Base-by-base conservation (phyloP, 2,329 filamentous ascomycete genomes). In the Colletotrichum sublineola region DNA sequence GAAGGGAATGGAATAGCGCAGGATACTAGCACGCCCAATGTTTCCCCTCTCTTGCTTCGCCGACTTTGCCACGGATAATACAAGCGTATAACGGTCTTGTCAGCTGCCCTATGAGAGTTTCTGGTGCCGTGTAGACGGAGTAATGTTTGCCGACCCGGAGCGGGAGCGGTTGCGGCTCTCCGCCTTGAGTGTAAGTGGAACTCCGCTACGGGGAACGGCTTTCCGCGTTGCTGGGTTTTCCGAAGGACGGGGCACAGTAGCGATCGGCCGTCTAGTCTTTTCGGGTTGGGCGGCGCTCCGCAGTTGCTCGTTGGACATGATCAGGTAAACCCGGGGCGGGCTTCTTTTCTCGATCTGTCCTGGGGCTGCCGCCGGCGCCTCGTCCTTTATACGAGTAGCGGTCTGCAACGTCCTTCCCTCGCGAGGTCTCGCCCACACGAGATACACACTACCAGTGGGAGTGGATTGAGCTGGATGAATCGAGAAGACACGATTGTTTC, bases 181-280 rank as follows among this genome's bases (percentile, higher is more conserved):
- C 70, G 70, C 67, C 66, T 67, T 71, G 57, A 46, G 67, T 36
- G 67, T 55, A 31, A 36, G 70, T 71, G 70, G 70, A 73, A 77
- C 75, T 36, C 78, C 76, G 36, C 75, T 75, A 56, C 65, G 74
- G 66, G 18, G 72, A 74, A 46, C 73, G 71, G 58, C 55, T 46
- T 70, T 62, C 66, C 63, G 63, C 68, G 61, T 73, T 24, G 67
- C 31, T 40, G 36, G 58, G 46, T 64, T 38, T 71, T 52, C 40
- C 29, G 62, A 57, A 46, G 62, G 67, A 29, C 36, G 42, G n/a
- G 12, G 15, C 7, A 53, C 46, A 63, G 36, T 68, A 46, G 24
- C 40, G 64, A 71, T 46, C 46, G 52, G 36, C 48, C 48, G 61
- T 33, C 46, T 63, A 24, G 48, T 63, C 48, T 40, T 42, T 62